Conservation (phyloP, 2,329 filamentous ascomycete genomes). For the Neobulgaria alba region DNA sequence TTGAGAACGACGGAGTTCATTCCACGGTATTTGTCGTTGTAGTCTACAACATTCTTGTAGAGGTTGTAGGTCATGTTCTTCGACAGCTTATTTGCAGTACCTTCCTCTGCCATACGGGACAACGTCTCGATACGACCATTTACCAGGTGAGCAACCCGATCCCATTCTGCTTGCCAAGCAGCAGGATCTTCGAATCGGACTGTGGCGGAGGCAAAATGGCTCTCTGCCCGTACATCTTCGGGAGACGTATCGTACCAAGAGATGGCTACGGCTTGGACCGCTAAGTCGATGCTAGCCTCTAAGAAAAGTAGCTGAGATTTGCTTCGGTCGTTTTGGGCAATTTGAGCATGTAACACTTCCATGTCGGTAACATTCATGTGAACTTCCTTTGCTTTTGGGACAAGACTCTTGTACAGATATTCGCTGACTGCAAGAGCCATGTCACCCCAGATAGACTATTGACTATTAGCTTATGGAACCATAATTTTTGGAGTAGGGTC, state of each 20-base stretch:
- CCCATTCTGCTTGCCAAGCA: conserved; percentile 4
- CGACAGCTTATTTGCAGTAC: conserved; percentile 3
- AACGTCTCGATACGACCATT: conserved; percentile 2
- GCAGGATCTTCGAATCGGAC: conserved; percentile 1
- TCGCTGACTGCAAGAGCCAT: conserved; percentile 50
- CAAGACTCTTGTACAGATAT: conserved; percentile 40
- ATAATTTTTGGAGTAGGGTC: conserved; percentile 4
- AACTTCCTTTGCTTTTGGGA: conserved; percentile 29
- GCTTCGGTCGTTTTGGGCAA: conserved; percentile 26
- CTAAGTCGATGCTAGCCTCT: conserved; percentile 10
- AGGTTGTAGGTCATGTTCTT: conserved; percentile 62
- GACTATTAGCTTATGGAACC: not conserved
- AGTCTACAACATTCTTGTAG: conserved; percentile 49
- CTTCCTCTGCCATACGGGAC: not conserved
- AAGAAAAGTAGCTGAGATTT: conserved; percentile 29
- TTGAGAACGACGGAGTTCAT: conserved; percentile 49
- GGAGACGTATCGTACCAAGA: conserved; percentile 1
- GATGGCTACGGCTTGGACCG: conserved; percentile 32
- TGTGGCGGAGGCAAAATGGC: conserved; percentile 2
- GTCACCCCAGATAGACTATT: conserved; percentile 46
- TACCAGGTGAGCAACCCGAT: conserved; percentile 1
- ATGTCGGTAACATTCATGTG: conserved; percentile 33
- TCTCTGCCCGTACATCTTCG: not conserved
- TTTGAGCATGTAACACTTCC: conserved; percentile 30
- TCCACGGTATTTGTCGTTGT: conserved; percentile 43